A percentile compares a stretch with the other conserved stretches of the same genome.
Conservation (phyloP, 441 rosid genomes). For the Pelargonium australe region DNA sequence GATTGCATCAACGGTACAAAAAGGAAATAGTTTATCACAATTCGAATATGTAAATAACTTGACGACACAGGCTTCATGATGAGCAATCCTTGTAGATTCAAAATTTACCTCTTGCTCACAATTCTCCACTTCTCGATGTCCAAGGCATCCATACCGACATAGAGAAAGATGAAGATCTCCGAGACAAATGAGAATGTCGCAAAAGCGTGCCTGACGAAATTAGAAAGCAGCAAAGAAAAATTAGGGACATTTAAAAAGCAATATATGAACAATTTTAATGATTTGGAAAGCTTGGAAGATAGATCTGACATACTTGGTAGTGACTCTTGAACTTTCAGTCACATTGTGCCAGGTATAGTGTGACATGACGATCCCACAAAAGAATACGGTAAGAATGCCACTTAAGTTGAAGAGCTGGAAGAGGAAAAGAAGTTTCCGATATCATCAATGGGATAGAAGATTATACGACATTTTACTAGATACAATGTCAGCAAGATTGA, state of each 20-base stretch:
- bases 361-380: slow-evolving; percentile 96
- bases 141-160: slow-evolving; percentile 97
- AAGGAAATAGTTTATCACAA: no score
- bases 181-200: slow-evolving; percentile 87
- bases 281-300: slow-evolving; percentile 1
- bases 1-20: background rate
- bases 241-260: background rate
- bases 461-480: background rate
- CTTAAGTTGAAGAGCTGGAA: slow-evolving; percentile 79
- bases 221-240: background rate
- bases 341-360: slow-evolving; percentile 98
- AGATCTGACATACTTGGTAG: slow-evolving; percentile 62
- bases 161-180: slow-evolving; percentile 92
- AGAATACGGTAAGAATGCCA: slow-evolving; percentile 89
- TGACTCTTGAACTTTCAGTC: slow-evolving; percentile 82
- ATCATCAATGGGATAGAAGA: no score
- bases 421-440: slow-evolving; percentile 12
- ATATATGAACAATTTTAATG: background rate
- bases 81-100: slow-evolving; percentile 13
- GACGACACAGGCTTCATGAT: background rate
- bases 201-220: slow-evolving; percentile 62
- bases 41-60: background rate
- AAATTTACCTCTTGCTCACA: slow-evolving; percentile 57
- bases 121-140: slow-evolving; percentile 88
- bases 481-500: background rate